A percentile compares a stretch with the other conserved stretches of the same genome.
Evolutionary conservation across 306 rosid genomes (phyloP).

Genomic region (Quercus rubra): DNA sequence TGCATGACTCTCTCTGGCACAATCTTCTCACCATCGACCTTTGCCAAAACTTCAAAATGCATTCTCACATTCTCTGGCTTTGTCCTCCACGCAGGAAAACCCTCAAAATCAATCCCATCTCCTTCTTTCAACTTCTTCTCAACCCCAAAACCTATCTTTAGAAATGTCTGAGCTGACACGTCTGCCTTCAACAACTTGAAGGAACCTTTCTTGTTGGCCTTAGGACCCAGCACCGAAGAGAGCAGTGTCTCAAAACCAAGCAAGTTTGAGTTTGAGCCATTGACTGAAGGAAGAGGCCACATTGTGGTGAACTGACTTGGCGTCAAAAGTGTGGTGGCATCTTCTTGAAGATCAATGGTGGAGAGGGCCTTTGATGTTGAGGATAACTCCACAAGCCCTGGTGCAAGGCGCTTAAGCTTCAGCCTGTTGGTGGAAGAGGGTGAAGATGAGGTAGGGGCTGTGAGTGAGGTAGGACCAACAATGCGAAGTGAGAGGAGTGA

Average conservation of each 20-base stretch:
- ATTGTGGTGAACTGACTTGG: constrained; percentile 58
- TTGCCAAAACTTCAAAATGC: constrained; percentile 93
- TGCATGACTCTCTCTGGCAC: constrained; percentile 70
- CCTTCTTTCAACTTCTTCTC: constrained; percentile 84
- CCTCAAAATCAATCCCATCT: constrained; percentile 48
- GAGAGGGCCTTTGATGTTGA: constrained; percentile 46
- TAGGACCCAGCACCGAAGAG: constrained; percentile 69
- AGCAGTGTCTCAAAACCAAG: constrained; percentile 73
- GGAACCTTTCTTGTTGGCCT: constrained; percentile 66
- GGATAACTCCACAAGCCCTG: constrained; percentile 89
- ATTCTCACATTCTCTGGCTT: constrained; percentile 62
- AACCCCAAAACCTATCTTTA: constrained; percentile 77
- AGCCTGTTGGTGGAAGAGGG: constrained; percentile 55
- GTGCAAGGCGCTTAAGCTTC: constrained; percentile 93
- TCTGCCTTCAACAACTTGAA: constrained; percentile 85
- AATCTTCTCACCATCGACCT: constrained; percentile 77
- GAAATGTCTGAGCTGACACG: constrained; percentile 78
- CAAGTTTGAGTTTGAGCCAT: constrained; percentile 71
- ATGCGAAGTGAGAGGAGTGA: constrained; percentile 75
- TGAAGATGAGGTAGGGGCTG: constrained; percentile 58
- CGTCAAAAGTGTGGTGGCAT: constrained; percentile 58
- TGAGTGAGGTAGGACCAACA: constrained; percentile 82
- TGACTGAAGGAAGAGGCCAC: constrained; percentile 87
- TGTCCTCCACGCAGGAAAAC: constrained; percentile 78
- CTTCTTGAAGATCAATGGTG: constrained; percentile 34